phyloP scores from a whole-genome alignment of 352 stramenopile species.

The Aphanomyces astaci region DNA sequence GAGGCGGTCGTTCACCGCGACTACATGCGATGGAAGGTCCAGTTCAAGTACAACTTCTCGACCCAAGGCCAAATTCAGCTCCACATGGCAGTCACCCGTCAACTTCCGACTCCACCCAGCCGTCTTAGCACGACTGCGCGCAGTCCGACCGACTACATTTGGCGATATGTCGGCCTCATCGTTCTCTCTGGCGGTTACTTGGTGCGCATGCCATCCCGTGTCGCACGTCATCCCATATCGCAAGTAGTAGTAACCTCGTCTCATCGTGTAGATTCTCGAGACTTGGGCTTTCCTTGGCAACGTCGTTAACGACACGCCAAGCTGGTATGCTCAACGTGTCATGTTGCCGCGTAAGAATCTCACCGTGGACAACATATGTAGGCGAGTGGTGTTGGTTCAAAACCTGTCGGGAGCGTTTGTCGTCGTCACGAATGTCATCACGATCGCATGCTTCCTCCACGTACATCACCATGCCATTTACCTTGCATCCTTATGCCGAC shows the following conservation, averaged over 20 bases:
- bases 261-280: no score
- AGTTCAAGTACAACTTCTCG: constrained; percentile 57
- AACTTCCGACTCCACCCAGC: no score
- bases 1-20: no score
- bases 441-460: constrained; percentile 38
- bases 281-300: no score
- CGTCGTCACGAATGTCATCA: constrained; percentile 44
- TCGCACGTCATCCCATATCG: no score
- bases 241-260: no score
- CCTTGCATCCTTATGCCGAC: no score
- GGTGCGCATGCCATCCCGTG: background rate
- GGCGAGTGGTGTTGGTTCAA: constrained; percentile 2
- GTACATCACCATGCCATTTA: no score
- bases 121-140: constrained; percentile 34
- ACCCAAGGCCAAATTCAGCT: constrained; percentile 67
- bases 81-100: constrained; percentile 43
- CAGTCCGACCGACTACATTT: constrained; percentile 29
- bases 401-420: constrained; percentile 54
- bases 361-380: constrained; percentile 15
- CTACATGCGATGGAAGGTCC: constrained; percentile 45
- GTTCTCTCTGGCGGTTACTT: background rate
- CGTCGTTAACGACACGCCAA: no score
- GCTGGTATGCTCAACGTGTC: no score
- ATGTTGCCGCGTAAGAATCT: background rate
- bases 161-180: constrained; percentile 1